Evolutionary conservation across 495 filamentous ascomycete species (phyloP), one percentile per base, ranked within the genome.

Genomic region (Podospora didyma): DNA sequence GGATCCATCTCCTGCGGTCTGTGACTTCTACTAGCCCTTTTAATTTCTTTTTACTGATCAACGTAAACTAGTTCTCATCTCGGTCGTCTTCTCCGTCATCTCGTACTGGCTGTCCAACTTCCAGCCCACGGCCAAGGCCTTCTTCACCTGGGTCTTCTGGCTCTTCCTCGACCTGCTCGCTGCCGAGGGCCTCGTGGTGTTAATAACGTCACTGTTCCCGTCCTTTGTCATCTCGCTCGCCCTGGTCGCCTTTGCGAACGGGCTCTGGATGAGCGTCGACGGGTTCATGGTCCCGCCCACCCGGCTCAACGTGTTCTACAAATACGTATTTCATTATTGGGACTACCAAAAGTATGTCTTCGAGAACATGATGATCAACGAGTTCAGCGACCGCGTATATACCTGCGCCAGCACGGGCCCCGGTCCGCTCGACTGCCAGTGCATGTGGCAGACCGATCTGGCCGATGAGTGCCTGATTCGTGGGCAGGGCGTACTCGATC

Each of bases 301-400:
- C 0, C 79, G 86, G 7, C 71, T 94, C 45, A 94, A 94, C 65
- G 81, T 82, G 10, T 94, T 94, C 57, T 94, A 87, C 85, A 81
- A 82, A 65, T 94, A 93, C 66, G 87, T 88, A 1, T 91, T 92
- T 61, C 84, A 89, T 59, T 92, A 88, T 64, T 92, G 91, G 65
- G 88, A 93, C 62, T 92, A 91, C 63, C 88, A 90, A 72, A 77
- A 82, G 19, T 93, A 90, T 61, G 89, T 92, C 28, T 93, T 94
- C 76, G 86, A 90, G 59, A 89, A 89, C 17, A 92, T 94, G 89
- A 90, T 94, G 88, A 82, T 92, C 20, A 93, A 92, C 65, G 88
- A 94, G 70, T 92, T 94, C 64, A 70, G 67, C 0, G 37, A 82
- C 14, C 69, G 88, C 1, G 78, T 60, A 10, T 94, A 88, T 64